Evolutionary conservation across 1,284 basidiomycete genomes (phyloP).

Genomic region (Taiwanofungus camphoratus): DNA sequence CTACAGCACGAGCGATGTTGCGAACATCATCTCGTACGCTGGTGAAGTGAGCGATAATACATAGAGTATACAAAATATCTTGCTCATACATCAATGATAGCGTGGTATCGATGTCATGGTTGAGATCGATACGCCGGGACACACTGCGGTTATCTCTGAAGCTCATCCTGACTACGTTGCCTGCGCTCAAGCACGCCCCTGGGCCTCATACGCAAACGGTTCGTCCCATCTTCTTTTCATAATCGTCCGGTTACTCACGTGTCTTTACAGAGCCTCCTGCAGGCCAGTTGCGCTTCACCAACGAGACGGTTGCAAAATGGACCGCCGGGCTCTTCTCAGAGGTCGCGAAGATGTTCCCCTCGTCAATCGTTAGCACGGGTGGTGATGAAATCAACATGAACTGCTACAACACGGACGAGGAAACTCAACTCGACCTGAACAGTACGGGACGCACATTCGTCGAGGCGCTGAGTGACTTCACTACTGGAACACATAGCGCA

Average conservation of each 20-base stretch:
- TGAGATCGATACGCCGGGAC: conserved; percentile 73
- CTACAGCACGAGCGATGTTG: conserved; percentile 59
- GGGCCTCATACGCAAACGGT: conserved; percentile 60
- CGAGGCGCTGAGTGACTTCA: conserved; percentile 61
- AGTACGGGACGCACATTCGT: conserved; percentile 49
- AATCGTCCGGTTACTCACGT: background rate
- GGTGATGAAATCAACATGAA: conserved; percentile 77
- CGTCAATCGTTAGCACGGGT: conserved; percentile 68
- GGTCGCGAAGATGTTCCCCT: conserved; percentile 44
- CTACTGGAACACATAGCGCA: conserved; percentile 44
- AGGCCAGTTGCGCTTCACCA: conserved; percentile 72
- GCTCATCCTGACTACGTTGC: conserved; percentile 72
- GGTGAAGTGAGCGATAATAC: conserved; percentile 54
- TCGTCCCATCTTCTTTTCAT: conserved; percentile 6
- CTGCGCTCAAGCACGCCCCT: conserved; percentile 59
- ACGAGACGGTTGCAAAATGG: conserved; percentile 36
- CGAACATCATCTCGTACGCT: conserved; percentile 65
- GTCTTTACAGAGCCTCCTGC: conserved; percentile 60
- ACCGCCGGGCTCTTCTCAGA: conserved; percentile 40
- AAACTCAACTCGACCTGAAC: conserved; percentile 49
- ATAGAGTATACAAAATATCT: too few species aligned
- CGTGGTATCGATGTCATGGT: conserved; percentile 78
- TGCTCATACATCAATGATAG: too few species aligned
- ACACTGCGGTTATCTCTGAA: conserved; percentile 63
- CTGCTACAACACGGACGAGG: conserved; percentile 62